Base-by-base conservation (phyloP, 148 eudicot genomes). In the Silene latifolia region DNA sequence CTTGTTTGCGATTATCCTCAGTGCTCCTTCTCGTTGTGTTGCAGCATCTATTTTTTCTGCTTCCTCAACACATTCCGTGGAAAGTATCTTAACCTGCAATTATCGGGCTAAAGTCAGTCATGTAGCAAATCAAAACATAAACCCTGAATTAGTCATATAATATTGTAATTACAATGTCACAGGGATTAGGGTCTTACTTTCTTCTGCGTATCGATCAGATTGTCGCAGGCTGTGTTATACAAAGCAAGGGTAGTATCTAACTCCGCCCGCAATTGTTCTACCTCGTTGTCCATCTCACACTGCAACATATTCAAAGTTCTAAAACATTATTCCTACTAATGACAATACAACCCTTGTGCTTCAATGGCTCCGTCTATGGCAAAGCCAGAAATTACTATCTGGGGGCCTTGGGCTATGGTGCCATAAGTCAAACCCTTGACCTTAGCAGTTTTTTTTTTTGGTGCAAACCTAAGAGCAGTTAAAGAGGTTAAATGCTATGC, bases 181-280 rank as follows among this genome's bases (percentile, higher is more conserved):
- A 35, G 23, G 14, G 42, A 66, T 39, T 10, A 66, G 51, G 48
- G 21, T 10, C 48, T 35, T 70, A 92, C 97, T 93, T 88, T 78
- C 63, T 81, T 86, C 72, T 86, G 93, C n/a, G 93, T 83, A 83
- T 81, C 78, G 75, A 83, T 85, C 63, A 92, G 86, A 80, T 86
- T 87, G 67, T 86, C 83, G 81, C 96, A 86, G 64, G 93, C 91
- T 80, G 78, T 87, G 72, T 78, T 83, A 74, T 92, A 92, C 88
- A 90, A 76, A 62, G 84, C 72, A 21, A 84, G 62, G 35, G 98
- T 85, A 53, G 76, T 82, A 20, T 78, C 78, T 70, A 92, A 77
- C 77, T 92, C 96, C 21, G 81, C 73, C 7, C 88, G 84, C 76
- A 92, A 72, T 71, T 79, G 74, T 71, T 88, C 93, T 54, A 87